Conservation (phyloP, 176 grass and related monocot genomes). For the Juncus inflexus region DNA sequence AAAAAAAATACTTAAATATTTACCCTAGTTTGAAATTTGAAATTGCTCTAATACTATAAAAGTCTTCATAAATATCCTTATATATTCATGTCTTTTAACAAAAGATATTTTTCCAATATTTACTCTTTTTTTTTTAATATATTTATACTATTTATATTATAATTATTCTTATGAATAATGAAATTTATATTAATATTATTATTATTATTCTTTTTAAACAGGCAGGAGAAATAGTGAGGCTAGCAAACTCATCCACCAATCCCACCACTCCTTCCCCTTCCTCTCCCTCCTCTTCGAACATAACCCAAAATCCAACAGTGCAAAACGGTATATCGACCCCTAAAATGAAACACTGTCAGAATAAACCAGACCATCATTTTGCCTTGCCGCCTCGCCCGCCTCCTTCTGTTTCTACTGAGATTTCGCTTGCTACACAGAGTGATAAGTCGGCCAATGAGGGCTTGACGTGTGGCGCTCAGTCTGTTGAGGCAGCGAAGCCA, state of each 20-base stretch:
- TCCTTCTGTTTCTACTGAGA: conserved; percentile 18
- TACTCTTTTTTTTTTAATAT: too few species aligned
- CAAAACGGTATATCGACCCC: conserved; percentile 2
- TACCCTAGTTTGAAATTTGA: neutral
- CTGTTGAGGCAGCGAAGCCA: conserved; percentile 7
- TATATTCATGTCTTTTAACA: conserved; percentile 2
- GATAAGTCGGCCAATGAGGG: conserved; percentile 7
- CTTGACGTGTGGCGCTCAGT: neutral
- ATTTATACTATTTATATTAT: too few species aligned
- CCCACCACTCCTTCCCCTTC: neutral
- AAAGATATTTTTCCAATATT: too few species aligned
- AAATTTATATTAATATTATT: neutral
- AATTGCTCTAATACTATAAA: neutral
- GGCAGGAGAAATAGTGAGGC: conserved; percentile 30
- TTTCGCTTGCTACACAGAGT: neutral
- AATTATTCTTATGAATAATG: neutral
- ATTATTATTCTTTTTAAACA: conserved; percentile 7
- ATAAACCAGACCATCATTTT: conserved; percentile 7
- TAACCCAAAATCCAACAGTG: conserved; percentile 1
- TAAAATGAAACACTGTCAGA: conserved; percentile 3
- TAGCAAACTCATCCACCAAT: conserved; percentile 4
- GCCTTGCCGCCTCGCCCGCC: conserved; percentile 12
- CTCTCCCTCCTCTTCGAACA: conserved; percentile 8
- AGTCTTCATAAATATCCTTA: neutral
- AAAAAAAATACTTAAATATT: conserved; percentile 11